A percentile compares a stretch with the other conserved stretches of the same genome.
These are phyloP conservation scores for Eutypa lata DNA, from an alignment of 2,329 filamentous ascomycete species.

Conservation along the genomic window DNA sequence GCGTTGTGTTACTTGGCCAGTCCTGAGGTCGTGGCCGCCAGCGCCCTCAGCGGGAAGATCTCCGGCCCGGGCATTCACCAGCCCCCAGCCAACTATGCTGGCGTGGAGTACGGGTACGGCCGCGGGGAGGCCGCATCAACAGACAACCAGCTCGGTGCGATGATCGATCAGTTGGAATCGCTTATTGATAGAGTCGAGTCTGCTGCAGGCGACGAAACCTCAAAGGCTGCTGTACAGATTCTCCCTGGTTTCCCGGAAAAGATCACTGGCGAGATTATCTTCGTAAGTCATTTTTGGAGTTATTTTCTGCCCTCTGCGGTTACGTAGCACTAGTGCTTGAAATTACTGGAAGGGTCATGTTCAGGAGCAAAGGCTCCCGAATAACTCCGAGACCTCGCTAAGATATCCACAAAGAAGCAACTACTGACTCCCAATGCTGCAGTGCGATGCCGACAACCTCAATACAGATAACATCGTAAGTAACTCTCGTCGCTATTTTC, in stretches of 20 bases:
- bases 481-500: neutral
- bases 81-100: conserved; percentile 63
- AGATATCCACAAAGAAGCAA: too few species aligned
- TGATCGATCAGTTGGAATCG: conserved; percentile 7
- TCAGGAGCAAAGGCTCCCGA: too few species aligned
- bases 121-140: conserved; percentile 65
- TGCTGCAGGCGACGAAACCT: neutral
- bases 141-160: conserved; percentile 52
- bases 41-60: conserved; percentile 71
- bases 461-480: conserved; percentile 87
- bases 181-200: conserved; percentile 3
- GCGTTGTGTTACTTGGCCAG: conserved; percentile 84
- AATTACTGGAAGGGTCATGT: too few species aligned
- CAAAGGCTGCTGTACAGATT: conserved; percentile 35
- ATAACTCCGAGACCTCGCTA: too few species aligned
- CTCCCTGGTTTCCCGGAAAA: conserved; percentile 81
- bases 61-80: conserved; percentile 77
- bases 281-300: too few species aligned
- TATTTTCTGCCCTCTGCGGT: too few species aligned
- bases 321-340: too few species aligned
- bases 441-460: conserved; percentile 65
- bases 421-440: too few species aligned
- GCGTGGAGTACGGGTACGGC: conserved; percentile 69
- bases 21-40: conserved; percentile 89
- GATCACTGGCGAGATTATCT: conserved; percentile 72